These are phyloP conservation scores for Streptanthus diversifolius DNA, from an alignment of 345 rosid species.

Conservation along the genomic window DNA sequence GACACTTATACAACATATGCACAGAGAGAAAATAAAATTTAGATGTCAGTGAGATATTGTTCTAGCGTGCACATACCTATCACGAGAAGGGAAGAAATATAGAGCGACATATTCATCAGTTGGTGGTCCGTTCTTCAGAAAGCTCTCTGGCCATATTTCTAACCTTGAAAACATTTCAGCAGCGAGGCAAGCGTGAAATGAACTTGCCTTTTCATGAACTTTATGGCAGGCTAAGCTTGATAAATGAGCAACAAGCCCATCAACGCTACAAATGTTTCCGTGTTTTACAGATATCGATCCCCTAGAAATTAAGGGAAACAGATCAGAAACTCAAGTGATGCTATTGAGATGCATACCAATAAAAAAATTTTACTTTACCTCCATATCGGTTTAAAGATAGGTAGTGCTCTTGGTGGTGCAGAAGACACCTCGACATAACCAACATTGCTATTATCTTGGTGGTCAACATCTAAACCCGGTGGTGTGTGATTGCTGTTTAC, in stretches of 20 bases:
- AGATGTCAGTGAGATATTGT: background rate
- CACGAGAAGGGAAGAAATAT: slow-evolving; percentile 54
- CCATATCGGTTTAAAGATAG: slow-evolving; percentile 55
- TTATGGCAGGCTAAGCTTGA: slow-evolving; percentile 54
- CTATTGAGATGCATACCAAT: background rate
- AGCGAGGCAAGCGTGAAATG: slow-evolving; percentile 41
- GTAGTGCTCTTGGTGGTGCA: slow-evolving; percentile 41
- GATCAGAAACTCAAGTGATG: slow-evolving; percentile 7
- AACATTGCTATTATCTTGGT: background rate
- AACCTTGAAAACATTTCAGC: slow-evolving; percentile 51
- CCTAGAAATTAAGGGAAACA: slow-evolving; percentile 37
- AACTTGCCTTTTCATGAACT: slow-evolving; percentile 46
- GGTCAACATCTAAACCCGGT: background rate
- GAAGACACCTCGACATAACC: background rate
- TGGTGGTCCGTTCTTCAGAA: slow-evolving; percentile 42
- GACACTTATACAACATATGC: background rate
- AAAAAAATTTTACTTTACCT: slow-evolving; percentile 38
- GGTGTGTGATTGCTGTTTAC: background rate
- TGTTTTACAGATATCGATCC: slow-evolving; percentile 42
- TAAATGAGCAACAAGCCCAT: slow-evolving; percentile 53
- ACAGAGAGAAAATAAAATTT: background rate
- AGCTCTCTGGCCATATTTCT: slow-evolving; percentile 59
- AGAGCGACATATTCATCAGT: slow-evolving; percentile 52
- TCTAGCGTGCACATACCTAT: slow-evolving; percentile 34
- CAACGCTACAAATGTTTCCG: slow-evolving; percentile 15